Percentiles rank a stretch among this genome's conserved stretches.
These are phyloP conservation scores for Rhodotorula graminis DNA, from an alignment of 768 basidiomycete genomes.

Conservation along the genomic window DNA sequence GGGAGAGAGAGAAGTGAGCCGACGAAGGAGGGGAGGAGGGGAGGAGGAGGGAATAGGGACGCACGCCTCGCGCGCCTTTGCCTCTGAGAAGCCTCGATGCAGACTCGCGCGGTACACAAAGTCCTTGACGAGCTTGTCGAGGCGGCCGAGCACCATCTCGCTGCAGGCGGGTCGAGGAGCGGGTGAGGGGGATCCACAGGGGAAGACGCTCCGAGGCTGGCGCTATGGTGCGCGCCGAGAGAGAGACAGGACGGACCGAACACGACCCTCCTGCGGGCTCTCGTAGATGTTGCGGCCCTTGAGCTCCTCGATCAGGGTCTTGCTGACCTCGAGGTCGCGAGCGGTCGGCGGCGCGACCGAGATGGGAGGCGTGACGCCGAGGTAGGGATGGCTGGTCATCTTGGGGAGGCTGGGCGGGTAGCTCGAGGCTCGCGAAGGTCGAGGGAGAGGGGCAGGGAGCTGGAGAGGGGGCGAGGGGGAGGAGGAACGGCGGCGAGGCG, in stretches of 20 bases:
- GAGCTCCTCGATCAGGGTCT: constrained; percentile 84
- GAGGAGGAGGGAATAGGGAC: not conserved
- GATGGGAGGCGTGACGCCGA: constrained; percentile 57
- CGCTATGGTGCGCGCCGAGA: not conserved
- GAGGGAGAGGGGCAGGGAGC: not conserved
- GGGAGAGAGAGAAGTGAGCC: not conserved
- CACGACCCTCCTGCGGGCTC: constrained; percentile 76
- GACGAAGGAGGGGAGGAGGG: not conserved
- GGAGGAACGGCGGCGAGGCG: no score
- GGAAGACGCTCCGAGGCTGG: no score
- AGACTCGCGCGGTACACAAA: constrained; percentile 82
- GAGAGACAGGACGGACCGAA: constrained; percentile 59
- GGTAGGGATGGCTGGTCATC: constrained; percentile 1
- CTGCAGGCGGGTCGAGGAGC: constrained; percentile 50
- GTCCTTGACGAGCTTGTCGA: constrained; percentile 81
- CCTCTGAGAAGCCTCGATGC: constrained; percentile 74
- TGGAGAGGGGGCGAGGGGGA: not conserved
- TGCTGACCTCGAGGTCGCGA: constrained; percentile 61
- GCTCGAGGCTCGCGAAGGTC: not conserved
- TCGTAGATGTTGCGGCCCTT: constrained; percentile 81
- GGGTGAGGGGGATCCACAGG: no score
- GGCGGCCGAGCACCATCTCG: constrained; percentile 85
- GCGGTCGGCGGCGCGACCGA: constrained; percentile 47
- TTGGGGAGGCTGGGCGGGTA: not conserved
- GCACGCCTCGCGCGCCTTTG: constrained; percentile 70